phyloP scores from a whole-genome alignment of 163 green algal species.

The Coccomyxa subellipsoidea region DNA sequence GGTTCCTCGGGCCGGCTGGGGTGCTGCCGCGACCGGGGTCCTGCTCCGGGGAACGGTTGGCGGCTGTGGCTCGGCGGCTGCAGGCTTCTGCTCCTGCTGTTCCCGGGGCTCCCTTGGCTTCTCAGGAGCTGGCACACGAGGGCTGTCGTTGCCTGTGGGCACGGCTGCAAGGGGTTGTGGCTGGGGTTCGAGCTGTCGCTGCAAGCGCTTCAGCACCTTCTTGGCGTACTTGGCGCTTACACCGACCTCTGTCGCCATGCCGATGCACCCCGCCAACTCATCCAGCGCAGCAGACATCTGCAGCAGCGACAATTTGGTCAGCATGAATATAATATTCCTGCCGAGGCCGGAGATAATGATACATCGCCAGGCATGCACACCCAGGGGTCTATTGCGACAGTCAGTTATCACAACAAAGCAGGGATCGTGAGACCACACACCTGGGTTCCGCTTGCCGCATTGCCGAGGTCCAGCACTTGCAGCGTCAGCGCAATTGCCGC shows the following conservation, averaged over 20 bases:
- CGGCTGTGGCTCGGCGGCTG: not conserved
- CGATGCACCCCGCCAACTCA: constrained; percentile 21
- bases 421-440: not conserved
- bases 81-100: not conserved
- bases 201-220: constrained; percentile 31
- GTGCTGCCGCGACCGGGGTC: too few species aligned
- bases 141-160: not conserved
- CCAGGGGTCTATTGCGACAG: too few species aligned
- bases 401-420: too few species aligned
- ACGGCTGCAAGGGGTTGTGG: not conserved
- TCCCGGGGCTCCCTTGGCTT: not conserved
- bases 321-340: too few species aligned
- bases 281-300: constrained; percentile 5
- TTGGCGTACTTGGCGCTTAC: constrained; percentile 40
- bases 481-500: not conserved
- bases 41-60: not conserved
- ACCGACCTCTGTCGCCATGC: constrained; percentile 6
- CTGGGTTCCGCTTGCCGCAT: not conserved
- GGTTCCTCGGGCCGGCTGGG: not conserved
- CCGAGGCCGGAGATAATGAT: too few species aligned
- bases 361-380: too few species aligned
- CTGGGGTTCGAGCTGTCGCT: constrained; percentile 6
- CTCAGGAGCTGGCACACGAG: not conserved
- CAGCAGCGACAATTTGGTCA: too few species aligned
- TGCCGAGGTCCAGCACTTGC: constrained; percentile 1